These are phyloP conservation scores for Zalaria obscura DNA, from an alignment of 2,329 filamentous ascomycete species.

Conservation along the genomic window DNA sequence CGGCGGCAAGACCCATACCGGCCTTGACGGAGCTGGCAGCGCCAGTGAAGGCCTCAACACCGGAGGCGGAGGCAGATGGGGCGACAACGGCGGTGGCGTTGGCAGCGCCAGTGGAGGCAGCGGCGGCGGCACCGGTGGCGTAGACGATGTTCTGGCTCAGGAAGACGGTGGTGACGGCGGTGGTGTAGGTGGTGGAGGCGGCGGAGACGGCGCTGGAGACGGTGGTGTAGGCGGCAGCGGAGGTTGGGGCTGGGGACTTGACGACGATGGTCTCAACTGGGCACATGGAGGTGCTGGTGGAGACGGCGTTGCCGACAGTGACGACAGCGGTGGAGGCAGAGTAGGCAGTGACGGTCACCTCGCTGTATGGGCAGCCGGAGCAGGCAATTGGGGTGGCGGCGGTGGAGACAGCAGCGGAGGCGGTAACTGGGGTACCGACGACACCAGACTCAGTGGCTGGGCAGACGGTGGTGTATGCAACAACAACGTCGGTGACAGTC, in stretches of 20 bases:
- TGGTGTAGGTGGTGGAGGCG: background rate
- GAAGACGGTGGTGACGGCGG: conserved; percentile 3
- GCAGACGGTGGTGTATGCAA: conserved; percentile 4
- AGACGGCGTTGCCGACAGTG: background rate
- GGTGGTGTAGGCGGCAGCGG: conserved; percentile 2
- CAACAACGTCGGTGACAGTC: conserved; percentile 4
- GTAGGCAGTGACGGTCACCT: conserved; percentile 1
- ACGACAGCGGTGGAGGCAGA: conserved; percentile 1
- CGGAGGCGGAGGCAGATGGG: background rate
- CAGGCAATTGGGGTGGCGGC: conserved; percentile 2
- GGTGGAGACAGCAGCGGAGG: background rate
- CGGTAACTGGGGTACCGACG: too few species aligned
- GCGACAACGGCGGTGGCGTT: conserved; percentile 4
- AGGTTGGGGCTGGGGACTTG: conserved; percentile 1
- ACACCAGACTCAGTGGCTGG: background rate
- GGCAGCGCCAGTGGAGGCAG: conserved; percentile 4
- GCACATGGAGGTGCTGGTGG: background rate
- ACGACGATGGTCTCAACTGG: background rate
- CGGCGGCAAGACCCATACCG: conserved; percentile 3
- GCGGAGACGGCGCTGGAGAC: background rate
- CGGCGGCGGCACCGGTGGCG: conserved; percentile 1
- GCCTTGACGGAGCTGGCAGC: conserved; percentile 4
- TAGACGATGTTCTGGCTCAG: conserved; percentile 1
- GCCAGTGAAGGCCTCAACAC: conserved; percentile 4
- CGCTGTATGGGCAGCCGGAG: conserved; percentile 1